A percentile compares a stretch with the other conserved stretches of the same genome.
phyloP scores from a whole-genome alignment of 768 basidiomycete species.

The Erythrobasidium yunnanense region DNA sequence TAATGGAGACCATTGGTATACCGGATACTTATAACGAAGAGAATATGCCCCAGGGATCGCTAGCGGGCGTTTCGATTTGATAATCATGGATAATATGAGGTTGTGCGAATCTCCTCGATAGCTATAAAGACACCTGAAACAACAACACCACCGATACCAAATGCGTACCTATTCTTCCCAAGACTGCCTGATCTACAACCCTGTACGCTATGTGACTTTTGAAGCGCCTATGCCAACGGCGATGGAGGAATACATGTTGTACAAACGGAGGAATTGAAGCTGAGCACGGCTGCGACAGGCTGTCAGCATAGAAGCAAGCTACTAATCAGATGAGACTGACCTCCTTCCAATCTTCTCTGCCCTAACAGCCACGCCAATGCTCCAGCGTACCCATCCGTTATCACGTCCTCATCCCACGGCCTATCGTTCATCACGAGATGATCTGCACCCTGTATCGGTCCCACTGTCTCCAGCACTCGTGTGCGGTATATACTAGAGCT shows the following conservation, averaged over 20 bases:
- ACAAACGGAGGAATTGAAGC: slow-evolving; percentile 1
- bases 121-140: too few species aligned
- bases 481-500: background rate
- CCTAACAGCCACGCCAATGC: slow-evolving; percentile 6
- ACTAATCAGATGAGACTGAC: background rate
- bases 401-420: slow-evolving; percentile 14
- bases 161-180: too few species aligned
- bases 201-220: too few species aligned
- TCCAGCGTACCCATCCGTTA: slow-evolving; percentile 7
- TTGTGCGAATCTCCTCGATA: too few species aligned
- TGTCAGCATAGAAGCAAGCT: background rate
- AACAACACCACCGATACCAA: too few species aligned
- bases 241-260: background rate
- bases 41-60: too few species aligned
- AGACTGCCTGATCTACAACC: too few species aligned
- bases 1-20: too few species aligned
- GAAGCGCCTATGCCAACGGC: too few species aligned
- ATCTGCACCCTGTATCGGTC: slow-evolving; percentile 7
- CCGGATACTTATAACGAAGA: too few species aligned
- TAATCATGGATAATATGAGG: too few species aligned
- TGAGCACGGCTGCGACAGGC: background rate
- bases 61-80: too few species aligned
- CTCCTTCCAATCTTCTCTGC: slow-evolving; percentile 10
- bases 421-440: slow-evolving; percentile 6
- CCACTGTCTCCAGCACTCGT: background rate